These are phyloP conservation scores for Paecilomyces dactylethromorphus DNA, from an alignment of 2,329 filamentous ascomycete species.

Conservation along the genomic window DNA sequence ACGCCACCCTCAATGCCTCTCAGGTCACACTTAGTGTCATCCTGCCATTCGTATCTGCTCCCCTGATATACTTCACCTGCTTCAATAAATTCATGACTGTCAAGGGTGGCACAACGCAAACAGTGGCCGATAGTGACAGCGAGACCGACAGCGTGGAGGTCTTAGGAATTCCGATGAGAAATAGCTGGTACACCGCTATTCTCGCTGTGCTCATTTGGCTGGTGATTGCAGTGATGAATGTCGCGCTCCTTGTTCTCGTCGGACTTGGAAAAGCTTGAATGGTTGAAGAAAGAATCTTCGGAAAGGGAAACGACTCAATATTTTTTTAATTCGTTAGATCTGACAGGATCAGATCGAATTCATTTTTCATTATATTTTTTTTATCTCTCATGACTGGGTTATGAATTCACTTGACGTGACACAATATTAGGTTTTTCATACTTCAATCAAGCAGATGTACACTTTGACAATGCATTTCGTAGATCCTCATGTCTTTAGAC, in stretches of 20 bases:
- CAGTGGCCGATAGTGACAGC: constrained; percentile 32
- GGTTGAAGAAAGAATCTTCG: background rate
- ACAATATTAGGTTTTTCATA: background rate
- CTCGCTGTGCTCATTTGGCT: background rate
- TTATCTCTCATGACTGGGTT: background rate
- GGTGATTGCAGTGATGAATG: background rate
- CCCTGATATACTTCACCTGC: constrained; percentile 79
- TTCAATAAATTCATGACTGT: constrained; percentile 75
- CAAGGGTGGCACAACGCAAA: constrained; percentile 10
- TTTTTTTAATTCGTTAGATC: background rate
- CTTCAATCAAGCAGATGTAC: background rate
- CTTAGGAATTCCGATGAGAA: constrained; percentile 59
- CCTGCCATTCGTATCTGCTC: constrained; percentile 72
- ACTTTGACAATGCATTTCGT: no score
- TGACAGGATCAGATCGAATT: background rate
- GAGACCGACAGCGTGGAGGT: constrained; percentile 20
- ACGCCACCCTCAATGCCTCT: constrained; percentile 64
- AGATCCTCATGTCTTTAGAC: no score
- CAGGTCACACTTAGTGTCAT: constrained; percentile 76
- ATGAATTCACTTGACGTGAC: background rate
- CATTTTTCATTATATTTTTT: background rate
- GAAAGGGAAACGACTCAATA: background rate
- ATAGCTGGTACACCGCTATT: constrained; percentile 47
- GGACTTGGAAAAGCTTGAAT: background rate
- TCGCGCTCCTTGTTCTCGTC: background rate